These are phyloP conservation scores for Hanseniaspora nectarophila DNA, from an alignment of 805 yeast genomes.

Conservation along the genomic window DNA sequence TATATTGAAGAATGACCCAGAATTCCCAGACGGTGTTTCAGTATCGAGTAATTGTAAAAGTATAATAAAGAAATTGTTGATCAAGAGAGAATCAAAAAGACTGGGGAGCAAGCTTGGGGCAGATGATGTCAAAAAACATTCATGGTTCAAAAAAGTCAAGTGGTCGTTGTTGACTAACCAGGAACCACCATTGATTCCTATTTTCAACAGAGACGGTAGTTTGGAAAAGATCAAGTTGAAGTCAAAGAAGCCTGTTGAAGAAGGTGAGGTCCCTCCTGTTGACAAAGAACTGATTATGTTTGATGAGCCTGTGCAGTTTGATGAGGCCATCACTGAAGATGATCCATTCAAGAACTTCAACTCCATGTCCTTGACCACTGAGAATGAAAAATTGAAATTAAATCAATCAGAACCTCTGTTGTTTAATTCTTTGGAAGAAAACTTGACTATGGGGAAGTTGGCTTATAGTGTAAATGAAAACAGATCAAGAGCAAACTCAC, in stretches of 20 bases:
- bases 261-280: constrained; percentile 6
- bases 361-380: constrained; percentile 75
- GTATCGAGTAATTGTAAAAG: constrained; percentile 67
- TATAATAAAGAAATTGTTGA: constrained; percentile 65
- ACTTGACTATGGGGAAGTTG: constrained; percentile 30
- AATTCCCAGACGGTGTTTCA: constrained; percentile 47
- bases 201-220: constrained; percentile 45
- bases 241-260: not conserved
- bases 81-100: constrained; percentile 79
- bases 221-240: constrained; percentile 29
- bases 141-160: constrained; percentile 79
- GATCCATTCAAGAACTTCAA: constrained; percentile 82
- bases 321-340: constrained; percentile 30
- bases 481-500: constrained; percentile 32
- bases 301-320: constrained; percentile 27
- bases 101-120: constrained; percentile 92
- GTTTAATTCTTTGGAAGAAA: constrained; percentile 33
- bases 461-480: constrained; percentile 32
- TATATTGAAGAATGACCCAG: constrained; percentile 70
- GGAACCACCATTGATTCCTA: constrained; percentile 93
- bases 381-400: constrained; percentile 36
- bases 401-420: constrained; percentile 31
- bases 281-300: constrained; percentile 23
- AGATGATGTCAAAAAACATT: constrained; percentile 81
- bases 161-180: constrained; percentile 93